These are phyloP conservation scores for Pichia cactophila DNA, from an alignment of 1,139 yeast species.

Conservation along the genomic window DNA sequence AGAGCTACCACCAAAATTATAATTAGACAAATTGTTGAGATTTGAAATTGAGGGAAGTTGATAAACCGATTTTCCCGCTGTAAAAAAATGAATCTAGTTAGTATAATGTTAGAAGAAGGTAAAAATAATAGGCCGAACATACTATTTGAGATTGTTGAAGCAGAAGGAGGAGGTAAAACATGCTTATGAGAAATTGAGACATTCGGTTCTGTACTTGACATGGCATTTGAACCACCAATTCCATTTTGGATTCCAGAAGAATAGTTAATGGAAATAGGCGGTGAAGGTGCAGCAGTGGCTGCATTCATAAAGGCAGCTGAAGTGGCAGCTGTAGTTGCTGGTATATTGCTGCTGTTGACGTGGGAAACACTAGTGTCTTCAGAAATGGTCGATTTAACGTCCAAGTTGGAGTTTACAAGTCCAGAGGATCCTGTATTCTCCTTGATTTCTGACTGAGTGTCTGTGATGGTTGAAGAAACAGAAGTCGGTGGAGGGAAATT, in stretches of 20 bases:
- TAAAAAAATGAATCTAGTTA: neutral
- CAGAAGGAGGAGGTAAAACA: slow-evolving; percentile 45
- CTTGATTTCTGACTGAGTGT: neutral
- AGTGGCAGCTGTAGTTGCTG: neutral
- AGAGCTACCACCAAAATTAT: slow-evolving; percentile 1
- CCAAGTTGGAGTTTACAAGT: neutral
- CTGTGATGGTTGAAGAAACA: neutral
- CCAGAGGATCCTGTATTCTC: neutral
- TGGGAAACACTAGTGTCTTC: neutral
- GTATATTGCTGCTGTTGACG: neutral
- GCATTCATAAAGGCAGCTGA: neutral
- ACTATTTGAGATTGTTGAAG: slow-evolving; percentile 8
- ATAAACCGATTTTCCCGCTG: slow-evolving; percentile 5
- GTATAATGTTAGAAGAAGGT: neutral
- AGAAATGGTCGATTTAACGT: neutral
- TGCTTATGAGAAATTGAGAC: slow-evolving; percentile 27
- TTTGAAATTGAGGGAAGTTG: slow-evolving; percentile 13
- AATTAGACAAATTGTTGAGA: slow-evolving; percentile 8
- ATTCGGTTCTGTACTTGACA: slow-evolving; percentile 2
- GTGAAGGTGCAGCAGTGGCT: slow-evolving; percentile 1
- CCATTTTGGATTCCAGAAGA: neutral
- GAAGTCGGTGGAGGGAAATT: neutral
- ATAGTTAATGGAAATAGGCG: neutral
- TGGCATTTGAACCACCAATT: neutral
- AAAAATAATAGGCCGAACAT: slow-evolving; percentile 4